Evolutionary conservation across 139 green algal species (phyloP), one percentile per base, ranked within the genome.

Genomic region (Desmodesmus armatus): DNA sequence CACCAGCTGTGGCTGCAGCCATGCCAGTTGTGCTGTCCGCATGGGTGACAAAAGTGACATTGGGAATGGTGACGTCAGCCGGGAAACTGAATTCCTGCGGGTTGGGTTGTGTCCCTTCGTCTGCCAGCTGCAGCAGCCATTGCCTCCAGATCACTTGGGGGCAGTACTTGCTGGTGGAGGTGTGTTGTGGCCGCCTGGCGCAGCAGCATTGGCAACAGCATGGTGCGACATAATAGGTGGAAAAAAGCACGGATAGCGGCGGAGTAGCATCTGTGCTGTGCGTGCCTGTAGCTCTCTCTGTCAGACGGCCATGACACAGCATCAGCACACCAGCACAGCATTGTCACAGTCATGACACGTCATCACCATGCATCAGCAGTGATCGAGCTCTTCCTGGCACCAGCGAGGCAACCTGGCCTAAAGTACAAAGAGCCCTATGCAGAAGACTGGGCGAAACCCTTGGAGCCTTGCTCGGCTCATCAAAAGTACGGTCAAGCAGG

Each of bases 41-140:
- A n/a, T n/a, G n/a, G n/a, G n/a, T n/a, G n/a, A n/a, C n/a, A n/a
- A n/a, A 80, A 13, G 75, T 82, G 11, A 82, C 75, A 44, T 41
- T 53, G 31, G 62, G 27, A n/a, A n/a, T n/a, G 7, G 76, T 35
- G n/a, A 43, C 39, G 41, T 2, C 17, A 23, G 77, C 37, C 23
- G 58, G 40, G 55, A 40, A 35, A 11, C 62, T 27, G 31, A 62
- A 73, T 17, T 35, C 6, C 23, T 62, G 5, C 15, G 60, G 58
- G 25, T 62, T 3, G 9, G 39, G 41, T 15, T 35, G 65, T 21
- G 76, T 19, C 9, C 82, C 82, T 55, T 87, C 82, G 4, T 29
- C 39, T 15, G 82, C 71, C 5, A 87, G 27, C 55, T 82, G 82
- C 31, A 87, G 53, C 39, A 87, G 82, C 33, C 40, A 87, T 55